Percentiles rank a stretch among this genome's conserved stretches.
Conservation (phyloP, 2,329 filamentous ascomycete genomes). For the Fusarium brachygibbosum region DNA sequence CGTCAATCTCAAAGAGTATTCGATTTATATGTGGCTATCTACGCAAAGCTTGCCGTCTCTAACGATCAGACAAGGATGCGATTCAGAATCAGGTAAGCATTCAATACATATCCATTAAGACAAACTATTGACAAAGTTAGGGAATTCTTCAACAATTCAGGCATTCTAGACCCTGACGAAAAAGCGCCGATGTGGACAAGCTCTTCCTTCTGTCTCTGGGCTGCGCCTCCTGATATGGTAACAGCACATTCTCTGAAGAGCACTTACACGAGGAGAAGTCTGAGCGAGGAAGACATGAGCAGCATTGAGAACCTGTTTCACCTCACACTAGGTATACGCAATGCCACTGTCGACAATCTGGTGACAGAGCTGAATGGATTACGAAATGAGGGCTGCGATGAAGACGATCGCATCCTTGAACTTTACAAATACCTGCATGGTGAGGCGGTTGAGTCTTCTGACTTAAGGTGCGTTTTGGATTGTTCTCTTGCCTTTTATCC, state of each 20-base stretch:
- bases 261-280: neutral
- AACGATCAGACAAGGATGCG: neutral
- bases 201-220: slow-evolving; percentile 14
- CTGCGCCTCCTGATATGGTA: slow-evolving; percentile 12
- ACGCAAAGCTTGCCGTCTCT: slow-evolving; percentile 5
- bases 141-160: neutral
- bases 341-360: neutral
- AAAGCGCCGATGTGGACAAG: neutral
- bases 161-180: slow-evolving; percentile 11
- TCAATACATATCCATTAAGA: fast-evolving
- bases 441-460: fast-evolving
- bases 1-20: slow-evolving; percentile 18
- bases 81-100: slow-evolving; percentile 7
- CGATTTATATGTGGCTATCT: slow-evolving; percentile 32
- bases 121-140: neutral
- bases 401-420: neutral
- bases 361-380: neutral
- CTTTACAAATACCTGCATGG: slow-evolving; percentile 34
- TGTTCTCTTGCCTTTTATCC: fast-evolving
- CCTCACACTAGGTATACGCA: neutral
- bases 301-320: slow-evolving; percentile 19
- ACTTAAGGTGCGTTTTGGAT: slow-evolving; percentile 3
- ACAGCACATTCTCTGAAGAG: neutral
- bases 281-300: slow-evolving; percentile 10
- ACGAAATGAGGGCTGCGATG: neutral